Percentiles rank a stretch among this genome's conserved stretches.
phyloP scores from a whole-genome alignment of 805 yeast genomes.

The Wickerhamomyces pijperi region DNA sequence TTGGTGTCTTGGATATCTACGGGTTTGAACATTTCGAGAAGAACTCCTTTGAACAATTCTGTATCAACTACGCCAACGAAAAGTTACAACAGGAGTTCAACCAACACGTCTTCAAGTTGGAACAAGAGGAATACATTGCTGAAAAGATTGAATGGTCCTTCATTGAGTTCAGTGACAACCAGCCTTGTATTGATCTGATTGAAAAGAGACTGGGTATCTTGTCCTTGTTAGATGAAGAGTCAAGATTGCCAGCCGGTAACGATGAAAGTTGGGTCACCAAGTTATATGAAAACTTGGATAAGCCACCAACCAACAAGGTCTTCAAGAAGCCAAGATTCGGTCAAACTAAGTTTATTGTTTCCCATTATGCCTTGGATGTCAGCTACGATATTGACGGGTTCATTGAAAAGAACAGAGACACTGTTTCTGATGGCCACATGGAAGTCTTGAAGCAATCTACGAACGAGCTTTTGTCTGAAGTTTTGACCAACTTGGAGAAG shows the following conservation, averaged over 20 bases:
- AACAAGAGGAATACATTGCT: conserved; percentile 86
- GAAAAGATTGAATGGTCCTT: conserved; percentile 96
- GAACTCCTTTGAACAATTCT: conserved; percentile 94
- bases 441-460: conserved; percentile 67
- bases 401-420: conserved; percentile 93
- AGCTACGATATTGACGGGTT: conserved; percentile 88
- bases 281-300: conserved; percentile 75
- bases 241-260: conserved; percentile 85
- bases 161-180: conserved; percentile 91
- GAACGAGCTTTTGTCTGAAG: conserved; percentile 53
- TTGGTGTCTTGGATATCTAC: conserved; percentile 94
- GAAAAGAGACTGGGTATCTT: conserved; percentile 84
- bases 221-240: conserved; percentile 86
- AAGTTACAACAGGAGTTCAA: conserved; percentile 95
- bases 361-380: conserved; percentile 93
- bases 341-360: conserved; percentile 76
- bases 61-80: conserved; percentile 95
- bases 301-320: conserved; percentile 61
- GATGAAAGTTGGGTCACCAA: conserved; percentile 90
- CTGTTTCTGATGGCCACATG: conserved; percentile 91
- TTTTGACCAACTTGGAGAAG: conserved; percentile 54
- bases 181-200: conserved; percentile 89
- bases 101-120: conserved; percentile 93
- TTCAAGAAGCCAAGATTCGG: conserved; percentile 94
- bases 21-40: conserved; percentile 94